Evolutionary conservation across 192 early-diverging fungal genomes (phyloP).

Genomic region (Linnemannia schmuckeri): DNA sequence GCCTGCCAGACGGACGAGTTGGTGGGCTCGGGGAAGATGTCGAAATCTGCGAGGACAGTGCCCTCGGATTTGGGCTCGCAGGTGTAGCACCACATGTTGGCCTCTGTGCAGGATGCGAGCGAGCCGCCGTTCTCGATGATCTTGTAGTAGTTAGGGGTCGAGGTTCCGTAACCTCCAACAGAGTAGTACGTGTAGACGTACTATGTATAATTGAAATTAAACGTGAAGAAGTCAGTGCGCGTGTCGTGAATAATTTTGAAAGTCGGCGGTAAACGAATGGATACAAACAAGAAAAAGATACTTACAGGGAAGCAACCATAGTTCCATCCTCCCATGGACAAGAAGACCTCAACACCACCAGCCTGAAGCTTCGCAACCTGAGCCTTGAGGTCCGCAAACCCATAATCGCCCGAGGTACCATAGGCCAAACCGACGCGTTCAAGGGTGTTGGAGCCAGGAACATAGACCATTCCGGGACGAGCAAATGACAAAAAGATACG

Average conservation of each 20-base stretch:
- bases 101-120: constrained; percentile 33
- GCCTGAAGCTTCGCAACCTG: constrained; percentile 27
- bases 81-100: constrained; percentile 59
- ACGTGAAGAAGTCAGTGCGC: neutral
- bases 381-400: constrained; percentile 46
- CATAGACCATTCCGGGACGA: constrained; percentile 49
- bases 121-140: constrained; percentile 36
- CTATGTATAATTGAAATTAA: neutral
- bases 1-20: constrained; percentile 36
- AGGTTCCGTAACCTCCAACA: constrained; percentile 51
- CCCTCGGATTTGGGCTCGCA: constrained; percentile 52
- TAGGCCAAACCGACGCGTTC: constrained; percentile 45
- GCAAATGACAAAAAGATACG: constrained; percentile 40
- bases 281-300: neutral
- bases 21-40: constrained; percentile 54
- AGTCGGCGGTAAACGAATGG: neutral
- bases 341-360: constrained; percentile 45
- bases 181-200: constrained; percentile 54
- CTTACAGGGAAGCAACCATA: constrained; percentile 57
- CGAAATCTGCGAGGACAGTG: constrained; percentile 45
- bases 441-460: constrained; percentile 49
- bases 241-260: neutral
- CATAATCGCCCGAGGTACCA: constrained; percentile 33
- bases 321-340: constrained; percentile 57
- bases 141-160: constrained; percentile 57